Evolutionary conservation across 257 asterid species (phyloP), one percentile per base, ranked within the genome.

Genomic region (Fraxinus pennsylvanica): DNA sequence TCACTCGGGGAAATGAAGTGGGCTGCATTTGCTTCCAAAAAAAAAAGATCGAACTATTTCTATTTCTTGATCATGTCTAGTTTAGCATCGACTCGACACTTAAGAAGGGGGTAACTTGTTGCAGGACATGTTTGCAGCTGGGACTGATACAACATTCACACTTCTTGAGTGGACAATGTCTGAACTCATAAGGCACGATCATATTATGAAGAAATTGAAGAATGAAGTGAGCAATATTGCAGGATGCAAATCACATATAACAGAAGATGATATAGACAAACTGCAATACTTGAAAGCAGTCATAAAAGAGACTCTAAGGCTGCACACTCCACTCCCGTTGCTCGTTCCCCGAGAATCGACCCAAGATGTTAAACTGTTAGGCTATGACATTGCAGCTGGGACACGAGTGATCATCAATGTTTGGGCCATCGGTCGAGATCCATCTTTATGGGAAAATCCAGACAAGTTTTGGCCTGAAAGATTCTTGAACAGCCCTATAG

Each of bases 61-160:
- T 38, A 6, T 38, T 8, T 38, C 9, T 38, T 38, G 61, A 52
- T 52, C 14, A 15, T 52, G 61, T 52, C 22, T 5, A 59, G 67
- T 59, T n/a, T 59, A 21, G 68, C 25, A 10, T 25, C 19, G 15
- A 22, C 68, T 22, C 33, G 32, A 25, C 6, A 25, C 68, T 61
- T 19, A 52, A 61, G 9, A 9, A 61, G 13, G 5, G 15, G 32
- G 2, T 63, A 32, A 35, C 78, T 27, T 68, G 52, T 79, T 77
- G 39, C 80, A 88, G 92, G 92, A 88, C 80, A 85, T 88, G 86
- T 88, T 88, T 83, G 87, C 90, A 21, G 90, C 87, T 76, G 90
- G 92, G 10, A 88, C 89, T 0, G 92, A 88, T 50, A 86, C 92
- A 5, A 86, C 92, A 30, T 85, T 73, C 17, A 85, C 90, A 8